Conservation (phyloP, 2,329 filamentous ascomycete species). For the Fusarium sp. region DNA sequence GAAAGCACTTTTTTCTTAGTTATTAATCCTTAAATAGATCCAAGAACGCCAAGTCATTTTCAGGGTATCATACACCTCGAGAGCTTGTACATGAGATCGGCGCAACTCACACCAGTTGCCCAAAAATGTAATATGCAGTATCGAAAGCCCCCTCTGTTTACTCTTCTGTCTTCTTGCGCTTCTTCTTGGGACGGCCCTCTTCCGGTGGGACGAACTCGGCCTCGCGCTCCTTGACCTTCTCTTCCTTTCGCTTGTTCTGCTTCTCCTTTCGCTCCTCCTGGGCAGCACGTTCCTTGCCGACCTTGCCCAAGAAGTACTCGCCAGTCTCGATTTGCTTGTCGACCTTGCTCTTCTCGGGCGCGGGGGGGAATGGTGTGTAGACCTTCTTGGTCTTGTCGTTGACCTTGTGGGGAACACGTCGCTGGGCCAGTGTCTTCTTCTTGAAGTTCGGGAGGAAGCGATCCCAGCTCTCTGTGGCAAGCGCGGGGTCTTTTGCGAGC, state of each 20-base stretch:
- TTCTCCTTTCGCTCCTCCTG: slow-evolving; percentile 85
- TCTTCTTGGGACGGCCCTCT: slow-evolving; percentile 76
- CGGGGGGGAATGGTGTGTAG: slow-evolving; percentile 97
- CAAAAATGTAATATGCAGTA: slow-evolving; percentile 30
- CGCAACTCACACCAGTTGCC: slow-evolving; percentile 42
- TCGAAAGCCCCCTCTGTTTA: slow-evolving; percentile 36
- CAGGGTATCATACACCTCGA: slow-evolving; percentile 49
- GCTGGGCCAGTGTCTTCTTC: slow-evolving; percentile 88
- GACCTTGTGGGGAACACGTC: slow-evolving; percentile 84
- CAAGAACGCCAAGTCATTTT: slow-evolving; percentile 44
- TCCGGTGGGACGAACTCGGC: slow-evolving; percentile 89
- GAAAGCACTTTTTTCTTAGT: slow-evolving; percentile 8
- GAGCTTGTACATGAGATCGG: slow-evolving; percentile 33
- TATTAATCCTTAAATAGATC: slow-evolving; percentile 36
- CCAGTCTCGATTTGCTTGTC: slow-evolving; percentile 97
- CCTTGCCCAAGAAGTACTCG: slow-evolving; percentile 95
- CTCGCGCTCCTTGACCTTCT: slow-evolving; percentile 86
- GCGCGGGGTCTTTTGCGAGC: slow-evolving; percentile 86
- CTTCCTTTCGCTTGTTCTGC: slow-evolving; percentile 88
- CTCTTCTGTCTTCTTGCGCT: slow-evolving; percentile 67
- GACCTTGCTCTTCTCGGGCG: slow-evolving; percentile 98
- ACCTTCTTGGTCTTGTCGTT: slow-evolving; percentile 93
- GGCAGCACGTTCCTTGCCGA: slow-evolving; percentile 86
- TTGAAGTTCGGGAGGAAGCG: slow-evolving; percentile 98
- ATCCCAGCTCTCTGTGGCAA: slow-evolving; percentile 93